phyloP scores from a whole-genome alignment of 2,329 filamentous ascomycete species.

The Phialophora tarda region DNA sequence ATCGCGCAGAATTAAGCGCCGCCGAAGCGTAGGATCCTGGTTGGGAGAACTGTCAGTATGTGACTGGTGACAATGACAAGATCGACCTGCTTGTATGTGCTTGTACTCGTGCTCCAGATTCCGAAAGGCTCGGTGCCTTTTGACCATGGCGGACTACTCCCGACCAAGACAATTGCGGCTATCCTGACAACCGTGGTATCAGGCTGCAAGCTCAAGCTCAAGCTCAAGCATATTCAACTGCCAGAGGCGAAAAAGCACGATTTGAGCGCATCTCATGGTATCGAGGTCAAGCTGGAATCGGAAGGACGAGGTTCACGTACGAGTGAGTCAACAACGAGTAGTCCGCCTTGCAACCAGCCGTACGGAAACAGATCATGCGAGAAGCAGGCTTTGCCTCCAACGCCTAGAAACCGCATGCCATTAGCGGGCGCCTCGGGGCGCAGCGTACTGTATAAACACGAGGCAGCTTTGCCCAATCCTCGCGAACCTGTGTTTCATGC shows the following conservation, averaged over 20 bases:
- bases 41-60: conserved; percentile 1
- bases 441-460: neutral
- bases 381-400: neutral
- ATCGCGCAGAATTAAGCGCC: conserved; percentile 20
- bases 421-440: conserved; percentile 8
- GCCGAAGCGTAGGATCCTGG: conserved; percentile 22
- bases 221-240: neutral
- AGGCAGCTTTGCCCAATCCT: neutral
- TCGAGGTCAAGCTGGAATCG: neutral
- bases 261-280: neutral
- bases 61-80: neutral
- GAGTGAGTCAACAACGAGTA: neutral
- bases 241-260: neutral
- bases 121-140: conserved; percentile 20
- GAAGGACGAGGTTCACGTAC: conserved; percentile 4
- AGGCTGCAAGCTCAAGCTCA: neutral
- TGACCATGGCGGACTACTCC: conserved; percentile 10
- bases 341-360: conserved; percentile 17
- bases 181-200: neutral
- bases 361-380: neutral
- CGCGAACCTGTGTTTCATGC: neutral
- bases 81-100: conserved; percentile 13
- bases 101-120: conserved; percentile 22
- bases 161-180: neutral
- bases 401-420: neutral